Base-by-base conservation (phyloP, 1,139 yeast genomes). In the Diutina neorugosa region DNA sequence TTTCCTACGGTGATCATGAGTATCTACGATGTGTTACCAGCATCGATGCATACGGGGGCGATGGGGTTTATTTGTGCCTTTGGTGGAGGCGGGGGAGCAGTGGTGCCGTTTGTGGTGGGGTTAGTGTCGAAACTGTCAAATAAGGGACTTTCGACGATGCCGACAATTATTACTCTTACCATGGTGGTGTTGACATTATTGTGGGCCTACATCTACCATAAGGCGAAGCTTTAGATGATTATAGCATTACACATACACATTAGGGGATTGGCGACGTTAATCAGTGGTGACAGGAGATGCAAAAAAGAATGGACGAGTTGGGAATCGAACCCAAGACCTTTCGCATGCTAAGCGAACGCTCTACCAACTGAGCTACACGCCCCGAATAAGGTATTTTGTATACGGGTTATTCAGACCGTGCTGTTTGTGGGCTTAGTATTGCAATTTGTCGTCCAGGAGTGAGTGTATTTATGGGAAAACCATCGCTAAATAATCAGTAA, bases 11-110 rank as follows among this genome's bases (percentile, higher is more conserved):
- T 86, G 0, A 80, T 86, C 54, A 79, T 86, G 12, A 76, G 86
- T 6, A 74, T 89, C 4, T 67, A 86, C 52, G 80, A 81, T 52
- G 69, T 81, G 2, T 65, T 88, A 49, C 96, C 96, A 0, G 67
- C 70, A 25, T 74, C 74, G 52, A 68, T 76, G 54, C 89, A 86
- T 55, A 78, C 86, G 9, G 69, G 81, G 8, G 93, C 90, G 0
- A 75, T 88, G 6, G 94, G 96, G 0, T 74, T 86, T 53, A 80
- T 85, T 21, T 82, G 91, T 53, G 90, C 95, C 0, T 66, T 87
- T 57, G 94, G 94, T 4, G 90, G 91, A 3, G 77, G 77, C 4
- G 82, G 85, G 12, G 95, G 94, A 1, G 95, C 95, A 0, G 74
- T 80, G 0, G 59, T 87, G 11, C 91, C 94, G 1, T 83, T 80